Evolutionary conservation across 2,329 filamentous ascomycete genomes (phyloP).

Genomic region (Balansia obtecta): DNA sequence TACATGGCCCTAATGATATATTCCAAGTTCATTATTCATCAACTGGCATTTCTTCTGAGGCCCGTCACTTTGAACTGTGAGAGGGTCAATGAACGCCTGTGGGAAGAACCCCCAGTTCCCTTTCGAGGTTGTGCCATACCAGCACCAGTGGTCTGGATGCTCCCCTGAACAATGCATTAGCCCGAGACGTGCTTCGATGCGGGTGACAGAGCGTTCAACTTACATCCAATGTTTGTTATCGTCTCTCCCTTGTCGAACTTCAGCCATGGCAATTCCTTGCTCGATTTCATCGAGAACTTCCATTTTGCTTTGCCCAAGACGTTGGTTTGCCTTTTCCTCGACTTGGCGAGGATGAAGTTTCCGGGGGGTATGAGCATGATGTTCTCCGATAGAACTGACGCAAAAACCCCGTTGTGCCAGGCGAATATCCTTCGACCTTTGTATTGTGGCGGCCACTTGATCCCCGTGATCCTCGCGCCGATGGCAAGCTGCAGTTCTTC

Average conservation of each 20-base stretch:
- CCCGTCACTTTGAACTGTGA: slow-evolving; percentile 26
- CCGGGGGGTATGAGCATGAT: slow-evolving; percentile 36
- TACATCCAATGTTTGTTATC: slow-evolving; percentile 50
- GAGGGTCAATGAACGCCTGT: slow-evolving; percentile 33
- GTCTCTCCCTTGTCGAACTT: slow-evolving; percentile 55
- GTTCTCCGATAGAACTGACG: slow-evolving; percentile 36
- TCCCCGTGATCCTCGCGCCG: slow-evolving; percentile 36
- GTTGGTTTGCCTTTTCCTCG: slow-evolving; percentile 30
- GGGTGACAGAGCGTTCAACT: slow-evolving; percentile 14
- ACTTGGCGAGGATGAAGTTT: slow-evolving; percentile 30
- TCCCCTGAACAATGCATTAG: slow-evolving; percentile 21
- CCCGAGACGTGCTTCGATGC: background rate
- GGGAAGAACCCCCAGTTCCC: slow-evolving; percentile 42
- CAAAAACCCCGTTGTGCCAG: slow-evolving; percentile 41
- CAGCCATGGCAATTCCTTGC: slow-evolving; percentile 35
- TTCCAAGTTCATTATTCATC: background rate
- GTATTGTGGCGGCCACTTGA: slow-evolving; percentile 39
- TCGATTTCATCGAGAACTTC: slow-evolving; percentile 37
- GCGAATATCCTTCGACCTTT: slow-evolving; percentile 42
- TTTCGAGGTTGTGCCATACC: slow-evolving; percentile 38
- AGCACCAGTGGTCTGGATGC: slow-evolving; percentile 41
- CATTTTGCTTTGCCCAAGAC: slow-evolving; percentile 37
- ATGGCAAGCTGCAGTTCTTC: slow-evolving; percentile 32
- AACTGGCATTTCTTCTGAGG: background rate
- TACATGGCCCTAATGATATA: background rate